phyloP scores from a whole-genome alignment of 768 basidiomycete species.

The Neoboletus magnificus region DNA sequence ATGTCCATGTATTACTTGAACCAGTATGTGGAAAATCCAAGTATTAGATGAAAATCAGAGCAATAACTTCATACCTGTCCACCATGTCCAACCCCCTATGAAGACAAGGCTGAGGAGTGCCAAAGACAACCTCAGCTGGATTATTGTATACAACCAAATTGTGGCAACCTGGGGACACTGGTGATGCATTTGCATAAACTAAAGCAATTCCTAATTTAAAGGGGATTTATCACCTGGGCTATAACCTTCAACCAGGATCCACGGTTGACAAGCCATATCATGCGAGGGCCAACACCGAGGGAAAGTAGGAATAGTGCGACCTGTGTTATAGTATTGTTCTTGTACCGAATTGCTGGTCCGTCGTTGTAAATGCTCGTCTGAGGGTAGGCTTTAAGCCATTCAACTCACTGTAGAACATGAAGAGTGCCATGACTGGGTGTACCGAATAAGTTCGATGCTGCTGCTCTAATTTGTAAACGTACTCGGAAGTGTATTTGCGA shows the following conservation, averaged over 20 bases:
- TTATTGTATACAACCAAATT: slow-evolving; percentile 71
- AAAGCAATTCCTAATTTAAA: neutral
- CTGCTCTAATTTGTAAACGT: slow-evolving; percentile 27
- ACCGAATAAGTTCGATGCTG: slow-evolving; percentile 1
- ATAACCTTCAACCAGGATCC: slow-evolving; percentile 72
- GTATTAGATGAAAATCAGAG: slow-evolving; percentile 17
- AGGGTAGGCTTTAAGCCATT: neutral
- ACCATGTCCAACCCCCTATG: slow-evolving; percentile 60
- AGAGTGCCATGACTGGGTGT: slow-evolving; percentile 62
- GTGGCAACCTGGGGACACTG: slow-evolving; percentile 78
- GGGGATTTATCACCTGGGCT: slow-evolving; percentile 53
- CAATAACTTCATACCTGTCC: slow-evolving; percentile 51
- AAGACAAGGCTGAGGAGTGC: slow-evolving; percentile 53
- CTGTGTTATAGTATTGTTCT: slow-evolving; percentile 52
- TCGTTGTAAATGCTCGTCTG: neutral
- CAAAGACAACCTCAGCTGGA: slow-evolving; percentile 64
- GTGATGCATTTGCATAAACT: slow-evolving; percentile 1
- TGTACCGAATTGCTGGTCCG: slow-evolving; percentile 56
- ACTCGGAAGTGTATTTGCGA: slow-evolving; percentile 74
- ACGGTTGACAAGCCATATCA: slow-evolving; percentile 68
- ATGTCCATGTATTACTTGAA: neutral
- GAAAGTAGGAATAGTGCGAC: slow-evolving; percentile 57
- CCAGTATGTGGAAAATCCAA: neutral
- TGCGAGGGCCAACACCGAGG: slow-evolving; percentile 52
- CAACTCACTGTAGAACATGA: slow-evolving; percentile 44